Base-by-base conservation (phyloP, 208 protist genomes). In the Acanthamoeba quina region DNA sequence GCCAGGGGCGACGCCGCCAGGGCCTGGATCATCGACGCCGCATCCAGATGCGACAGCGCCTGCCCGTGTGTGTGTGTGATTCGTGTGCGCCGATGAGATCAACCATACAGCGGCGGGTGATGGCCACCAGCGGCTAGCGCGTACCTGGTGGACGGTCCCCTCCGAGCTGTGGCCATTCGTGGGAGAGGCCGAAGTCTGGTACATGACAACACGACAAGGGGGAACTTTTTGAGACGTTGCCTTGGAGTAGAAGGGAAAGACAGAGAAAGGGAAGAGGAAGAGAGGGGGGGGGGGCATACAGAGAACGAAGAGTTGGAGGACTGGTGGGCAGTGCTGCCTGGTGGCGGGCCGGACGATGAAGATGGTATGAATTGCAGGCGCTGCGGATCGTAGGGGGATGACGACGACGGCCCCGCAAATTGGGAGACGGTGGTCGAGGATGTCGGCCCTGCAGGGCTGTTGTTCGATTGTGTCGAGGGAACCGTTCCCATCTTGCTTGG, bases 11-110 rank as follows among this genome's bases (percentile, higher is more conserved):
- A 86, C 13, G 31, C 52, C 11, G 78, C 78, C 49, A 86, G 78
- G 29, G 78, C 78, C 49, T 86, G 78, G 13, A 86, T 86, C 78
- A 62, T 86, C 17, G 78, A 64, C 52, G 78, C 78, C 34, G 78
- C 78, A 17, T 86, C 78, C 21, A 86, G 49, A 21, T 86, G 78
- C 21, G 78, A 56, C 21, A 86, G 52, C 49, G 78, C 47, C 78
- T 62, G 29, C 44, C 21, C 19, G 3, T 52, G 9, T 17, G 29
- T 0, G 41, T 29, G 29, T 56, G 52, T 10, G 13, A 11, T 72
- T 6, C 6, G 64, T 72, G 29, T 37, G 26, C 3, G 29, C 11
- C 26, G 24, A 37, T 11, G 0, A 19, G 64, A 6, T 17, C 10
- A n/a, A 6, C 9, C 5, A 0, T 9, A 68, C n/a, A 21, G n/a